Evolutionary conservation across 2,329 filamentous ascomycete species (phyloP).

Genomic region (Bipolaris bicolor): DNA sequence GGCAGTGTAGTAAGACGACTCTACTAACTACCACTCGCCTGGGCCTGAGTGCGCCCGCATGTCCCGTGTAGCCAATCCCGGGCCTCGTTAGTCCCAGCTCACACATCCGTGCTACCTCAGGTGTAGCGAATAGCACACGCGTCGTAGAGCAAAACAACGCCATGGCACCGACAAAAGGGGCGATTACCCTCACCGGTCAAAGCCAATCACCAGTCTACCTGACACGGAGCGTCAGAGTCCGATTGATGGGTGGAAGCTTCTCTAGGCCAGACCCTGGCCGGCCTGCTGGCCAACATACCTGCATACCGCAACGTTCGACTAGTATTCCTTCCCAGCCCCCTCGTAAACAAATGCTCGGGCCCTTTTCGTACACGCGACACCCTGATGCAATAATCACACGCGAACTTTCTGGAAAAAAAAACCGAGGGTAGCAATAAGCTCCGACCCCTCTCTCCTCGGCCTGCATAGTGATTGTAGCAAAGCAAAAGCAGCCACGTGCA

Average conservation of each 20-base stretch:
- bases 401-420: background rate
- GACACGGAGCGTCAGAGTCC: no score
- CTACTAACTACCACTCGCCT: constrained; percentile 3
- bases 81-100: background rate
- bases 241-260: background rate
- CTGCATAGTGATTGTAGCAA: background rate
- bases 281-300: background rate
- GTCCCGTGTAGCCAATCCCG: constrained; percentile 6
- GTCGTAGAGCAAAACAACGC: constrained; percentile 5
- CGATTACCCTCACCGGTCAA: background rate
- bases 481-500: constrained; percentile 1
- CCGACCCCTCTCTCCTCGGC: background rate
- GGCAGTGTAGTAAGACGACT: background rate
- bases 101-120: background rate
- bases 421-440: background rate
- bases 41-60: constrained; percentile 1
- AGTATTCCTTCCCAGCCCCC: background rate
- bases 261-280: background rate
- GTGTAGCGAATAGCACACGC: background rate
- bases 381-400: background rate
- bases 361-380: background rate
- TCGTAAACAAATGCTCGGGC: background rate
- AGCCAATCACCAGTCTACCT: background rate
- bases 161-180: constrained; percentile 3
- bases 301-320: no score